phyloP scores from a whole-genome alignment of 495 filamentous ascomycete species.

The Xylaria palmicola region DNA sequence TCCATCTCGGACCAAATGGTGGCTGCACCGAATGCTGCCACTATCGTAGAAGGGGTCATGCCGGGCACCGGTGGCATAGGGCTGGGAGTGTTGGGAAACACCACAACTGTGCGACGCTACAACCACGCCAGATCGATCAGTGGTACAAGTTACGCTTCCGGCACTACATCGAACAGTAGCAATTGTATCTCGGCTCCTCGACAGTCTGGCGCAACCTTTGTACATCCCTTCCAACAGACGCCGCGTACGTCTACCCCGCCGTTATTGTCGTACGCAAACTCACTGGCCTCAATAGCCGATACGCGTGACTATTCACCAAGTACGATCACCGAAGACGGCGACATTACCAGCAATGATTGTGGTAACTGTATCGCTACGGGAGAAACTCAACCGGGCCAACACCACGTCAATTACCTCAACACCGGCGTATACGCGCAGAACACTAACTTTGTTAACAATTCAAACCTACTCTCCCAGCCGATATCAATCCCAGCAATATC shows the following conservation, averaged over 20 bases:
- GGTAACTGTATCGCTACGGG: too few relatives aligned
- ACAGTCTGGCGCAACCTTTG: slow-evolving; percentile 45
- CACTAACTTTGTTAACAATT: slow-evolving; percentile 17
- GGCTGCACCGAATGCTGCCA: background rate
- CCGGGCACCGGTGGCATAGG: slow-evolving; percentile 20
- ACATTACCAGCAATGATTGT: too few relatives aligned
- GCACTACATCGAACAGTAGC: slow-evolving; percentile 41
- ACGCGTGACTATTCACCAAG: slow-evolving; percentile 45
- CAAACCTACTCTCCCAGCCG: slow-evolving; percentile 27
- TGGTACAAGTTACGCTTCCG: slow-evolving; percentile 47
- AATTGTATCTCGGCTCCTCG: slow-evolving; percentile 21
- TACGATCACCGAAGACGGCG: slow-evolving; percentile 47
- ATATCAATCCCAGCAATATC: slow-evolving; percentile 24
- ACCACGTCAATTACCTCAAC: slow-evolving; percentile 11
- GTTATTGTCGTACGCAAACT: slow-evolving; percentile 51
- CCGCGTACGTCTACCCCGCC: slow-evolving; percentile 58
- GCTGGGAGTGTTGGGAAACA: slow-evolving; percentile 10
- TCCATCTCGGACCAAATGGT: background rate
- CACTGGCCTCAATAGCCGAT: slow-evolving; percentile 46
- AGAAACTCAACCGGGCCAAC: slow-evolving; percentile 9
- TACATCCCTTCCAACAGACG: slow-evolving; percentile 58
- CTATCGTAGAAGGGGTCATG: slow-evolving; percentile 1
- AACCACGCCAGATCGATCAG: slow-evolving; percentile 53
- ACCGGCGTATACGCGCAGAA: background rate
- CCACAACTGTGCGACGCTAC: slow-evolving; percentile 20